These are phyloP conservation scores for Candida nitratophila DNA, from an alignment of 805 yeast species.

Conservation along the genomic window DNA sequence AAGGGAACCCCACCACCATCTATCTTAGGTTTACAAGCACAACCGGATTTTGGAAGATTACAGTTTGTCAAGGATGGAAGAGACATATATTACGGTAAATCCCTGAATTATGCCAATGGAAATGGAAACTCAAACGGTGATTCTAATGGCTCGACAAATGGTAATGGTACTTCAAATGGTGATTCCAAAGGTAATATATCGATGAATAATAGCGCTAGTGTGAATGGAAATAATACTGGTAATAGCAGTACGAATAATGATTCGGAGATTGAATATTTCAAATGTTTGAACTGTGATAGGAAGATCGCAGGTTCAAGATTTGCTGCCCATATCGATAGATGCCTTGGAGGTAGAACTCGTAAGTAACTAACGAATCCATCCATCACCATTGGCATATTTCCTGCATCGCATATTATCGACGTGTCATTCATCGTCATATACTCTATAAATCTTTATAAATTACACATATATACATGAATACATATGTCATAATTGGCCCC, in stretches of 20 bases:
- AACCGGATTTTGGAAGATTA: conserved; percentile 24
- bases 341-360: conserved; percentile 66
- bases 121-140: background rate
- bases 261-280: conserved; percentile 44
- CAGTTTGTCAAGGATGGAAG: conserved; percentile 20
- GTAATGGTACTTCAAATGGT: conserved; percentile 6
- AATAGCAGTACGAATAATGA: background rate
- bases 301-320: conserved; percentile 86
- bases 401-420: no score
- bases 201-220: conserved; percentile 1
- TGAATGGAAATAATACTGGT: conserved; percentile 3
- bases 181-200: background rate
- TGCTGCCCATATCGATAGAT: conserved; percentile 89
- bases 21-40: background rate
- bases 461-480: no score
- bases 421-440: no score
- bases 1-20: background rate
- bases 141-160: background rate
- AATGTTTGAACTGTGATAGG: conserved; percentile 75
- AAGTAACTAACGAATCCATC: conserved; percentile 21
- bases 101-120: conserved; percentile 7
- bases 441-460: no score
- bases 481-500: no score
- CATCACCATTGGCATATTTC: no score
- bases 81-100: conserved; percentile 17